A percentile compares a stretch with the other conserved stretches of the same genome.
Conservation (phyloP, 192 early-diverging fungal species). For the Podila minutissima region DNA sequence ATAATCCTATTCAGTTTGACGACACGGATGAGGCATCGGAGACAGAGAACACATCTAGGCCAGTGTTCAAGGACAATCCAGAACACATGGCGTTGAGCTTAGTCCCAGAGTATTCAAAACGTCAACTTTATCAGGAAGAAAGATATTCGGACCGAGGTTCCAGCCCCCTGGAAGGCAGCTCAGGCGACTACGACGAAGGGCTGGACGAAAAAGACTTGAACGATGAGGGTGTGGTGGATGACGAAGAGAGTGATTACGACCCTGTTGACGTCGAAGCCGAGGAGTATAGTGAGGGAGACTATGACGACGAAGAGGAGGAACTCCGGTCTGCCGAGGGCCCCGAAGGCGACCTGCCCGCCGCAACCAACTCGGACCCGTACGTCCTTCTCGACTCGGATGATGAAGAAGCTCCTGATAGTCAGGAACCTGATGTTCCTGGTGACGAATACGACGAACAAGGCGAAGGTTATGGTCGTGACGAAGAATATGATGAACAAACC, state of each 20-base stretch:
- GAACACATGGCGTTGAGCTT: too few relatives aligned
- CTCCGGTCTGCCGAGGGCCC: not conserved
- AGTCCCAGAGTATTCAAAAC: too few relatives aligned
- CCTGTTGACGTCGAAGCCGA: not conserved
- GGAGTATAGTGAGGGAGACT: not conserved
- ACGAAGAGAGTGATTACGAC: not conserved
- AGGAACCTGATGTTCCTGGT: not conserved
- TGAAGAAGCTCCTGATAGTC: not conserved
- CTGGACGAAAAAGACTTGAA: not conserved
- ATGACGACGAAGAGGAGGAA: not conserved
- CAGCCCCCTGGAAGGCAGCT: too few relatives aligned
- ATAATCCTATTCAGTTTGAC: not conserved
- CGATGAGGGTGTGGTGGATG: slow-evolving; percentile 3
- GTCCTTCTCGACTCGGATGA: not conserved
- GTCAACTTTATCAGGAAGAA: too few relatives aligned
- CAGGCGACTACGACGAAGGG: not conserved
- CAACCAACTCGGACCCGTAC: not conserved
- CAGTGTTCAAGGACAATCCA: too few relatives aligned
- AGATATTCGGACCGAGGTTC: too few relatives aligned
- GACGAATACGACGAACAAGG: not conserved
- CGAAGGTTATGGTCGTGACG: not conserved
- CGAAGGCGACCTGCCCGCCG: not conserved
- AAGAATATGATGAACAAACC: slow-evolving; percentile 6
- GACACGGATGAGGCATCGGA: not conserved
- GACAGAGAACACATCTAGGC: not conserved